Base-by-base conservation (phyloP, 225 moss, liverwort and hornwort genomes). In the Thuidium tamariscinum region DNA sequence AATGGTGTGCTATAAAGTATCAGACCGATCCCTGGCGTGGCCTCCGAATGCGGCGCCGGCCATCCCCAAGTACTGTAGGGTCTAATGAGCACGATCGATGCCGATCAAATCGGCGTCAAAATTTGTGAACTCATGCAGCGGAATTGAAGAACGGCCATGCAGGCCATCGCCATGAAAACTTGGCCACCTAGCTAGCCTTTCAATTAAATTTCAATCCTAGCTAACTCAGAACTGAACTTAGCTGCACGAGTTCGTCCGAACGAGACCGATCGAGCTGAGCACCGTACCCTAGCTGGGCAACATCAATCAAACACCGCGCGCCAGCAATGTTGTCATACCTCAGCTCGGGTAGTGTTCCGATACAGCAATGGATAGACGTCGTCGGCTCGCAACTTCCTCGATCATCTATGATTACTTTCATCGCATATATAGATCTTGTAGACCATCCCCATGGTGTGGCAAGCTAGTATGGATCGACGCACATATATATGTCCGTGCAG, bases 401-500 rank as follows among this genome's bases (percentile, higher is more conserved):
- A 72, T 72, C 48, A 48, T 93, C 41, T 94, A 93, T 30, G 95
- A 94, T 80, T 74, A 32, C 32, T 48, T 95, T 89, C 85, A 94
- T 94, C 93, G 92, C 93, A 67, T 89, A 84, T 34, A 92, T 21
- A 74, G 34, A 51, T 74, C 20, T 20, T 34, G 51, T 13, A 34
- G 34, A 94, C 34, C 81, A 90, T 37, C 83, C 93, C 23, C 93
- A 95, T 70, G 93, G 89, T 66, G 74, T 34, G 20, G 49, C 12
- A 73, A 73, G 18, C 4, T 46, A 72, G 18, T 48, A 32, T 73
- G 74, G 49, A 74, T 74, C 32, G 74, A 49, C 32, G 49, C 49
- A 49, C 49, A 32, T 54, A 20, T 12, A 32, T 54, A 20, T 12
- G 74, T 49, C 49, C 49, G 20, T 74, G 74, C 32, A 20, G 32